These are phyloP conservation scores for Podaxis pistillaris DNA, from an alignment of 768 basidiomycete species.

Conservation along the genomic window DNA sequence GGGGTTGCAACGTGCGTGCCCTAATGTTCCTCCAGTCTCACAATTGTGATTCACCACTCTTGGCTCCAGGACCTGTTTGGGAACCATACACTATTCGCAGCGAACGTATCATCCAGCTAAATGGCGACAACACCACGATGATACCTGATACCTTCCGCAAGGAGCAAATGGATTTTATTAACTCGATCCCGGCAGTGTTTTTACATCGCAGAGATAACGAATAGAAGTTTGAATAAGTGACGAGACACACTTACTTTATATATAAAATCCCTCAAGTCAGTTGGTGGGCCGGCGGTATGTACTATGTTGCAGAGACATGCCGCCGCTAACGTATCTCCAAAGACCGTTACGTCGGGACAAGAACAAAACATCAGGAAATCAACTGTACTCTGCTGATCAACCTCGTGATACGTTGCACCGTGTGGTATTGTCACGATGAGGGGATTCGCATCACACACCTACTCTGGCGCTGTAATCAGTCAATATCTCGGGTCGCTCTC, in stretches of 20 bases:
- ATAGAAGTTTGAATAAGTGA: neutral
- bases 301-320: neutral
- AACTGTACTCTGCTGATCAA: neutral
- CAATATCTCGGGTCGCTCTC: too few species aligned
- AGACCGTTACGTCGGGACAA: neutral
- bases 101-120: conserved; percentile 25
- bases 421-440: too few species aligned
- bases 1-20: conserved; percentile 27
- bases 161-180: conserved; percentile 35
- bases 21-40: neutral
- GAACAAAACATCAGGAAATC: neutral
- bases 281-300: neutral
- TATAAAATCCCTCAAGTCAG: too few species aligned
- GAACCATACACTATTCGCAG: conserved; percentile 27
- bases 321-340: neutral
- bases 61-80: conserved; percentile 27
- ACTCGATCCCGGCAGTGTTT: conserved; percentile 26
- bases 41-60: neutral
- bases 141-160: conserved; percentile 37
- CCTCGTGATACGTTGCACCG: too few species aligned
- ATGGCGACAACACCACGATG: conserved; percentile 31
- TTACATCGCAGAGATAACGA: conserved; percentile 20
- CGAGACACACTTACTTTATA: neutral
- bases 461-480: too few species aligned
- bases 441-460: too few species aligned